Evolutionary conservation across 2,329 filamentous ascomycete species (phyloP), one percentile per base, ranked within the genome.

Genomic region (Fonsecaea multimorphosa): DNA sequence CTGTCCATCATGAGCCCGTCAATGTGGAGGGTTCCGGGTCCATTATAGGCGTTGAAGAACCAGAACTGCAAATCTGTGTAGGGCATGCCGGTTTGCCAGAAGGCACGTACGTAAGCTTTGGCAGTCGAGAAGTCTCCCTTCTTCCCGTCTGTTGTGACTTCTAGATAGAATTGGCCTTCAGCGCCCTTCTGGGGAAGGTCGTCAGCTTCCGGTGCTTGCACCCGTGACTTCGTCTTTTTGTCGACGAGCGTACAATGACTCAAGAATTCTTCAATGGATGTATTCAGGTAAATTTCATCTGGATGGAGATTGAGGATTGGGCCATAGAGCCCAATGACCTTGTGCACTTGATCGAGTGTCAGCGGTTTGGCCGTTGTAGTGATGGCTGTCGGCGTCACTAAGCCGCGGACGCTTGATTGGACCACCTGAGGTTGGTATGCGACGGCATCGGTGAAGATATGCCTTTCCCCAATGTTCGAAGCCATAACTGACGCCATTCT

Each of bases 41-140:
- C 64, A 46, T 66, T 66, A 46, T 66, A 66, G 19, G 58, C 59
- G 27, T 66, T 62, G 64, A 66, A 66, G 32, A 66, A 66, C 64
- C 64, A 66, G 57, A 66, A 66, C 31, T 66, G 64, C 19, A 66
- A 27, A 51, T 66, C 64, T 1, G 64, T 66, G 59, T 66, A 55
- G 1, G 64, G 58, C 53, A 62, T 66, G 19, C 64, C 64, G 27
- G 54, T 31, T 36, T 66, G 64, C 64, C 64, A 66, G 27, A 63
- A 62, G n/a, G 58, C 64, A 27, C 55, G 64, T 32, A 66, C 59
- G 27, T 66, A 66, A 32, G 64, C 59, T 57, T 66, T 66, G 53
- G 64, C 59, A 9, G 49, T 53, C 19, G 53, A 32, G 36, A 62
- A 62, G 24, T 53, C 34, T 1, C 64, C 64, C 22, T 54, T 40